These are phyloP conservation scores for Crithidia acanthocephali DNA, from an alignment of 208 protist species.

Conservation along the genomic window DNA sequence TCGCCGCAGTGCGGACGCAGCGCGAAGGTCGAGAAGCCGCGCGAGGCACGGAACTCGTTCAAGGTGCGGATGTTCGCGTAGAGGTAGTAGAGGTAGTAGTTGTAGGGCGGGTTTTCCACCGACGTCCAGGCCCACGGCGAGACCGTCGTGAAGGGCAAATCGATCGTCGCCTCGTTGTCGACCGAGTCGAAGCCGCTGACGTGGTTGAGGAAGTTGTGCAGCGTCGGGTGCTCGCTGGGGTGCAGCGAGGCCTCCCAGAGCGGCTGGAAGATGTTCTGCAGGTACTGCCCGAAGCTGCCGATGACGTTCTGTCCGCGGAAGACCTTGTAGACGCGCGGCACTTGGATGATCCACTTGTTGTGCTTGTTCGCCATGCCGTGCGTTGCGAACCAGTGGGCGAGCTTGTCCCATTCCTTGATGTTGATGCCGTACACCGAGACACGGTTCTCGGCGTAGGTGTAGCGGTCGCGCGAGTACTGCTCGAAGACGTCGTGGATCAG, in stretches of 20 bases:
- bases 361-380: constrained; percentile 96
- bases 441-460: constrained; percentile 95
- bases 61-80: constrained; percentile 98
- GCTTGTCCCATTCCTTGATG: constrained; percentile 96
- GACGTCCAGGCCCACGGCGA: constrained; percentile 94
- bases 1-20: constrained; percentile 99
- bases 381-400: constrained; percentile 96
- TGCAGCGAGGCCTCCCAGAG: constrained; percentile 98
- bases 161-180: constrained; percentile 98
- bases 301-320: constrained; percentile 92
- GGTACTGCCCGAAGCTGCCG: constrained; percentile 95
- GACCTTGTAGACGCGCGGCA: constrained; percentile 96
- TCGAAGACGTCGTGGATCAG: constrained; percentile 96
- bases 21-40: constrained; percentile 95
- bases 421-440: constrained; percentile 94
- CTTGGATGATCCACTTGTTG: constrained; percentile 99
- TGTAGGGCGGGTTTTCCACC: constrained; percentile 98
- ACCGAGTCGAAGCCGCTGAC: constrained; percentile 99
- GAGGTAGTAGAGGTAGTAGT: constrained; percentile 99
- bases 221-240: constrained; percentile 94
- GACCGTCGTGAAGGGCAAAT: constrained; percentile 82
- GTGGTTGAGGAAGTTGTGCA: constrained; percentile 97
- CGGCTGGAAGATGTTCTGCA: constrained; percentile 98
- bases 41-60: constrained; percentile 95
- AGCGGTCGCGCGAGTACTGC: constrained; percentile 95